Conservation (phyloP, 1,139 yeast species). For the Taiozyma sp. region DNA sequence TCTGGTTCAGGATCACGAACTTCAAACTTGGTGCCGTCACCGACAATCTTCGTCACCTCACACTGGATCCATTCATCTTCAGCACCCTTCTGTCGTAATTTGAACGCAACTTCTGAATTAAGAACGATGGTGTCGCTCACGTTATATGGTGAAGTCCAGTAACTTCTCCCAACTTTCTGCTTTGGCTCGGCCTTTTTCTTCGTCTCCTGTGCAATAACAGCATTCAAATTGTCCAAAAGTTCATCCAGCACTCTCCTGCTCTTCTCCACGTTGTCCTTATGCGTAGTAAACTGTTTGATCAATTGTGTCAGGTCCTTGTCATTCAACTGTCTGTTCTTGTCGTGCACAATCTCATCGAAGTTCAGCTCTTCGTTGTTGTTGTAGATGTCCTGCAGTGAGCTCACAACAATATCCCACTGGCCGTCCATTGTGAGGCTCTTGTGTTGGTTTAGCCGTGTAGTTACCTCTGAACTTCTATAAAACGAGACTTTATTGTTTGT, state of each 20-base stretch:
- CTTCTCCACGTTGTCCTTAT: constrained; percentile 51
- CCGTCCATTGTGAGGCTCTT: constrained; percentile 30
- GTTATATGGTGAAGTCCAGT: constrained; percentile 40
- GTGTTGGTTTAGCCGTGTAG: too few relatives aligned
- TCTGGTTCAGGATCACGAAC: constrained; percentile 98
- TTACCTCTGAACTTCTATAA: too few relatives aligned
- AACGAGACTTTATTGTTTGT: neutral
- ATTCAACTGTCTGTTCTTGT: constrained; percentile 26
- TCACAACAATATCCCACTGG: constrained; percentile 62
- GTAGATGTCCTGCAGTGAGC: constrained; percentile 63
- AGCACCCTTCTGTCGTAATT: constrained; percentile 56
- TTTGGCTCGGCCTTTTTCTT: constrained; percentile 19
- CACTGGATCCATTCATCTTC: constrained; percentile 97
- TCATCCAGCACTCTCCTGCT: constrained; percentile 41
- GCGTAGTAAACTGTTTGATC: constrained; percentile 41
- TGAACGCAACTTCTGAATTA: constrained; percentile 87
- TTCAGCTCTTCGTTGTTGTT: constrained; percentile 50
- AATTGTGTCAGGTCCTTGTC: constrained; percentile 37
- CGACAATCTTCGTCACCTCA: constrained; percentile 70
- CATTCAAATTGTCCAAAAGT: constrained; percentile 27
- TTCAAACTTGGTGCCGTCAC: constrained; percentile 76
- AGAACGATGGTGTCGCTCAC: constrained; percentile 55
- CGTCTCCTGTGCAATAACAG: constrained; percentile 22
- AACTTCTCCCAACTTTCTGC: constrained; percentile 30
- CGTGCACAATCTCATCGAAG: constrained; percentile 39